Conservation (phyloP, 2,329 filamentous ascomycete species). For the Penicillium fuscoglaucum region DNA sequence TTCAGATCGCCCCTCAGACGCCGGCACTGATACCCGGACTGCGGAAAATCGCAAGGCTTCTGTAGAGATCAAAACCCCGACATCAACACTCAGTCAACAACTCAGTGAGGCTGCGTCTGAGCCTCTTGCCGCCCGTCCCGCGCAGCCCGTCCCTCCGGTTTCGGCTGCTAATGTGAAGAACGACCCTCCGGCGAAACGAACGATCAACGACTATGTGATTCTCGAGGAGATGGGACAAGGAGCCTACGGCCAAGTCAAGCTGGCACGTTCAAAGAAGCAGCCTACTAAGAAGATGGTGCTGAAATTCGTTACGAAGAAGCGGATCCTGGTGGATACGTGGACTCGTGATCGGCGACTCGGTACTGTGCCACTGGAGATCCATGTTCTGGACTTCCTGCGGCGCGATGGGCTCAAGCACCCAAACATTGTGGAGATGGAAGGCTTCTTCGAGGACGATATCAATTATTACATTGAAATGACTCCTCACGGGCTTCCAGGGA, state of each 20-base stretch:
- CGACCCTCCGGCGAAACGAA: slow-evolving; percentile 64
- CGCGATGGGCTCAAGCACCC: slow-evolving; percentile 65
- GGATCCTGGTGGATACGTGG: slow-evolving; percentile 98
- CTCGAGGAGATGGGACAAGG: slow-evolving; percentile 98
- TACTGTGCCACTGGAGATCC: slow-evolving; percentile 94
- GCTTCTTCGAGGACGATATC: slow-evolving; percentile 63
- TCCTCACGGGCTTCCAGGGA: slow-evolving; percentile 89
- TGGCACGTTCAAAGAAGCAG: slow-evolving; percentile 79
- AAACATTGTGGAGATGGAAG: slow-evolving; percentile 69
- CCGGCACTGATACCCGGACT: slow-evolving; percentile 29
- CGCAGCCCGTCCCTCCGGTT: slow-evolving; percentile 38
- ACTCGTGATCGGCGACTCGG: slow-evolving; percentile 88
- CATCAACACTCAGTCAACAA: slow-evolving; percentile 53
- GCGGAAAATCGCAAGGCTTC: slow-evolving; percentile 28
- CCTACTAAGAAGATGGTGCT: slow-evolving; percentile 81
- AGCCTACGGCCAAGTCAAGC: slow-evolving; percentile 95
- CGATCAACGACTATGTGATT: slow-evolving; percentile 85
- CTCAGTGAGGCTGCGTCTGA: slow-evolving; percentile 52
- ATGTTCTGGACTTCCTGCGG: slow-evolving; percentile 90
- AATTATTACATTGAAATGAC: slow-evolving; percentile 99
- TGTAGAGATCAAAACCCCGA: slow-evolving; percentile 40
- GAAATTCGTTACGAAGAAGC: slow-evolving; percentile 96
- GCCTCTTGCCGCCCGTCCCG: slow-evolving; percentile 44
- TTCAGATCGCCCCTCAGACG: slow-evolving; percentile 65
- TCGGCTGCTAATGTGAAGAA: slow-evolving; percentile 28